Percentiles rank a stretch among this genome's conserved stretches.
Evolutionary conservation across 2,329 filamentous ascomycete species (phyloP).

Genomic region (Stemphylium vesicarium): DNA sequence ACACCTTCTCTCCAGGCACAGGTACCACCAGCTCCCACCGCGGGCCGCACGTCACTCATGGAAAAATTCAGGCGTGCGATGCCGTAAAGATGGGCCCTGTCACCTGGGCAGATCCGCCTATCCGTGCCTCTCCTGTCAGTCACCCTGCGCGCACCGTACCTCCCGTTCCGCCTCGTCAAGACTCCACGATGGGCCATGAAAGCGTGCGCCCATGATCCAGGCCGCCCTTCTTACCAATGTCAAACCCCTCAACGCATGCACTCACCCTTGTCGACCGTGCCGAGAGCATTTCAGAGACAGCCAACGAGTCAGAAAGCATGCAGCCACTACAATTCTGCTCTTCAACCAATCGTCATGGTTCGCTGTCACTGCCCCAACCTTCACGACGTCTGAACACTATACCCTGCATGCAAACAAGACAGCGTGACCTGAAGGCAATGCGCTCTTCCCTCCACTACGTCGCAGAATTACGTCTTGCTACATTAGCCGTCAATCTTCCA

Average conservation of each 20-base stretch:
- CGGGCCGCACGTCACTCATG: constrained; percentile 6
- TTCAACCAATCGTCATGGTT: constrained; percentile 1
- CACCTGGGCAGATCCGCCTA: constrained; percentile 11
- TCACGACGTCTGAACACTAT: constrained; percentile 6
- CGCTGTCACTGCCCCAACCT: background rate
- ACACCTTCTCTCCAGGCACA: background rate
- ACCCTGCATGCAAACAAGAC: constrained; percentile 7
- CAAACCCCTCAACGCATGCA: constrained; percentile 1
- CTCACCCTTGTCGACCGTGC: background rate
- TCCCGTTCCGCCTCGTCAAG: constrained; percentile 15
- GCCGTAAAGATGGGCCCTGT: constrained; percentile 10
- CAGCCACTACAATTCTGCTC: constrained; percentile 5
- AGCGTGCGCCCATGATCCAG: constrained; percentile 3
- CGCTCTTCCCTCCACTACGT: constrained; percentile 6
- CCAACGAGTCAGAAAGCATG: constrained; percentile 7
- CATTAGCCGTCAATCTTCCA: constrained; percentile 14
- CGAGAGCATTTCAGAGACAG: background rate
- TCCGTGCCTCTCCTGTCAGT: constrained; percentile 9
- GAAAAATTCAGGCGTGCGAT: constrained; percentile 2
- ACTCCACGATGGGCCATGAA: background rate
- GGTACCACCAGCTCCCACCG: background rate
- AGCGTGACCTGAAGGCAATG: constrained; percentile 11
- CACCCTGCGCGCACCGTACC: constrained; percentile 14
- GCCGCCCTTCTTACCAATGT: background rate
- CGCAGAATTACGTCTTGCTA: background rate